Percentiles rank a stretch among this genome's conserved stretches.
phyloP scores from a whole-genome alignment of 1,284 basidiomycete species.

The Malassezia brasiliensis region DNA sequence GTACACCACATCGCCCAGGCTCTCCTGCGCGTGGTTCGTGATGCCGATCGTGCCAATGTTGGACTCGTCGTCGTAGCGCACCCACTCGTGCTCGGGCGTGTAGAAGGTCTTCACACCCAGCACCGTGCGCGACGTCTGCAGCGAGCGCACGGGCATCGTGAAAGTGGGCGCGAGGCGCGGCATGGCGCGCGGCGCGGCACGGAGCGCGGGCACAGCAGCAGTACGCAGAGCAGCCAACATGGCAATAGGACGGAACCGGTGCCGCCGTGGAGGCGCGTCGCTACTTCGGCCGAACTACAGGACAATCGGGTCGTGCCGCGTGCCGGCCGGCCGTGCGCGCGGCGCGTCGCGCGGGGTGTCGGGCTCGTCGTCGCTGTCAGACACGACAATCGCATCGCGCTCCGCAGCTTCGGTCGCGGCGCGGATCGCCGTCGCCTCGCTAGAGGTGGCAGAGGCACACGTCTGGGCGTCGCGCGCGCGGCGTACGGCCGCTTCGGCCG shows the following conservation, averaged over 20 bases:
- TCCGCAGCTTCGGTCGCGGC: not conserved
- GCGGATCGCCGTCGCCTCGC: not conserved
- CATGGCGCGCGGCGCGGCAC: not conserved
- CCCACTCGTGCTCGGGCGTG: conserved; percentile 83
- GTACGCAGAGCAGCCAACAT: conserved; percentile 13
- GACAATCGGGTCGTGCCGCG: conserved; percentile 1
- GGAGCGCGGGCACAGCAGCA: conserved; percentile 3
- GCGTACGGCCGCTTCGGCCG: conserved; percentile 15
- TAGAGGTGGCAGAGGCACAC: conserved; percentile 6
- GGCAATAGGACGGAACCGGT: not conserved
- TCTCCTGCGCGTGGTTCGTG: conserved; percentile 85
- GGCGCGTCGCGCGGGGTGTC: not conserved
- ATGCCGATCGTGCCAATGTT: conserved; percentile 76
- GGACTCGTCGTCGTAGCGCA: conserved; percentile 68
- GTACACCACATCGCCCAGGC: conserved; percentile 92
- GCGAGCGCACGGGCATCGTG: conserved; percentile 7
- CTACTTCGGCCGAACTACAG: not conserved
- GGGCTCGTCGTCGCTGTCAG: conserved; percentile 10
- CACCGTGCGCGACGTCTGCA: conserved; percentile 9
- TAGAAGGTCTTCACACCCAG: conserved; percentile 29
- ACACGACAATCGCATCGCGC: not conserved
- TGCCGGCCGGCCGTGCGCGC: not conserved
- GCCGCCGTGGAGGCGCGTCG: not conserved
- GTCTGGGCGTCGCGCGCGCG: conserved; percentile 7
- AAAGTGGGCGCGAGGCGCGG: not conserved